A percentile compares a stretch with the other conserved stretches of the same genome.
phyloP scores from a whole-genome alignment of 257 asterid species.

The Solanum rostratum region DNA sequence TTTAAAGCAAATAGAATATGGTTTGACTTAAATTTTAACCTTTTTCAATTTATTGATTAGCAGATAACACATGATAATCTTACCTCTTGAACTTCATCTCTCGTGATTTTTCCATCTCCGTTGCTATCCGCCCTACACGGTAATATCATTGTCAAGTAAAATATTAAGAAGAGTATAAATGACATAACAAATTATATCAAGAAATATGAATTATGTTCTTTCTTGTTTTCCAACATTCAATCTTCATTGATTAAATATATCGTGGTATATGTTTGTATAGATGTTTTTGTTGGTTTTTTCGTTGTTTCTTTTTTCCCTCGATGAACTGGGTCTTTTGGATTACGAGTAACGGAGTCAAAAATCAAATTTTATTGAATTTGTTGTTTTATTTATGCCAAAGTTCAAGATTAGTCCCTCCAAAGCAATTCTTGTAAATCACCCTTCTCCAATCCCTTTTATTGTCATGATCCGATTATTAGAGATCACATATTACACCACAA shows the following conservation, averaged over 20 bases:
- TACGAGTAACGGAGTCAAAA: not conserved
- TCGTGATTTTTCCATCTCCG: conserved; percentile 82
- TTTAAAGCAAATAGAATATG: conserved; percentile 9
- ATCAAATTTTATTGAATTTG: not conserved
- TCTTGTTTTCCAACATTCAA: not conserved
- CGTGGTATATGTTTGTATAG: not conserved
- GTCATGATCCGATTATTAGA: not conserved
- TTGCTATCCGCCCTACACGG: conserved; percentile 71
- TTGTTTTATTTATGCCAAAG: not conserved
- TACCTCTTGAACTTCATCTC: conserved; percentile 90
- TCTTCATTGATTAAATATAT: not conserved
- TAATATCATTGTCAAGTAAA: not conserved
- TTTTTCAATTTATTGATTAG: not conserved
- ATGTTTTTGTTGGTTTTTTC: not conserved
- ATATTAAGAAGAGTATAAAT: not conserved
- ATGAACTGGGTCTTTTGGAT: not conserved
- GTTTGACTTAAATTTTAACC: conserved; percentile 18
- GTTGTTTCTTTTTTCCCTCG: not conserved
- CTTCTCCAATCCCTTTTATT: not conserved
- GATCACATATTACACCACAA: not conserved
- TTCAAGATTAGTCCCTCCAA: not conserved
- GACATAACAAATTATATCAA: not conserved
- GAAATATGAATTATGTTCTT: not conserved
- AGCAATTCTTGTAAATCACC: not conserved
- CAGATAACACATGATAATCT: conserved; percentile 2